phyloP scores from a whole-genome alignment of 805 yeast species.

The Yarrowia hollandica region DNA sequence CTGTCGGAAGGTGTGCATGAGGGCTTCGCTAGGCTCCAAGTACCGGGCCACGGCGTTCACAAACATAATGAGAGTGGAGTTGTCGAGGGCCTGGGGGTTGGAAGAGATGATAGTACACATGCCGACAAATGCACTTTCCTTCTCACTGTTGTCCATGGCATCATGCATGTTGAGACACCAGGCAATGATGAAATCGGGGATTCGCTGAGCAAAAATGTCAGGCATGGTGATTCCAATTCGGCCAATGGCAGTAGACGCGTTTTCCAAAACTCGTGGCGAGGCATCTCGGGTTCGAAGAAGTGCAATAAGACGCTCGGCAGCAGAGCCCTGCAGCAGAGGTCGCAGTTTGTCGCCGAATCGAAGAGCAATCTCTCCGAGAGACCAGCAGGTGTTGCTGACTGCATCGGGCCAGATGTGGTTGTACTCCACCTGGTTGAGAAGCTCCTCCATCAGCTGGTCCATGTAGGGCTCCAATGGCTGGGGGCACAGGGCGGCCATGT shows the following conservation, averaged over 20 bases:
- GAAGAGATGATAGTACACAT: constrained; percentile 65
- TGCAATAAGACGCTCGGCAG: constrained; percentile 56
- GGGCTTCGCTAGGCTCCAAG: constrained; percentile 32
- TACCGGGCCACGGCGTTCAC: constrained; percentile 54
- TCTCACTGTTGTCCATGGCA: constrained; percentile 79
- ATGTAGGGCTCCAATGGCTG: constrained; percentile 39
- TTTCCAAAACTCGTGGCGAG: constrained; percentile 71
- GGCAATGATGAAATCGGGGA: constrained; percentile 56
- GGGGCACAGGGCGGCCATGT: constrained; percentile 53
- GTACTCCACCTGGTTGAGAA: constrained; percentile 67
- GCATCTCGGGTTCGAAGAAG: constrained; percentile 44
- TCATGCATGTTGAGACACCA: constrained; percentile 74
- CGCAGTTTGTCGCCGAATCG: constrained; percentile 48
- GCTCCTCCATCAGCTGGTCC: constrained; percentile 43
- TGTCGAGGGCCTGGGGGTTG: constrained; percentile 66
- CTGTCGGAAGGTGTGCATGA: constrained; percentile 22
- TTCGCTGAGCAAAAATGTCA: constrained; percentile 56
- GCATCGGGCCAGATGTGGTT: constrained; percentile 66
- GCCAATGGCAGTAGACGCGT: constrained; percentile 87
- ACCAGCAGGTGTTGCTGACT: constrained; percentile 90
- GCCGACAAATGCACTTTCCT: constrained; percentile 83
- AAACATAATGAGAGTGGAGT: constrained; percentile 52
- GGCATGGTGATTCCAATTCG: constrained; percentile 71
- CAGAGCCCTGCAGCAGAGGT: constrained; percentile 56
- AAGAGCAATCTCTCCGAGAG: constrained; percentile 81